Evolutionary conservation across 495 filamentous ascomycete genomes (phyloP), one percentile per base, ranked within the genome.

Genomic region (Clavariopsis aquatica): DNA sequence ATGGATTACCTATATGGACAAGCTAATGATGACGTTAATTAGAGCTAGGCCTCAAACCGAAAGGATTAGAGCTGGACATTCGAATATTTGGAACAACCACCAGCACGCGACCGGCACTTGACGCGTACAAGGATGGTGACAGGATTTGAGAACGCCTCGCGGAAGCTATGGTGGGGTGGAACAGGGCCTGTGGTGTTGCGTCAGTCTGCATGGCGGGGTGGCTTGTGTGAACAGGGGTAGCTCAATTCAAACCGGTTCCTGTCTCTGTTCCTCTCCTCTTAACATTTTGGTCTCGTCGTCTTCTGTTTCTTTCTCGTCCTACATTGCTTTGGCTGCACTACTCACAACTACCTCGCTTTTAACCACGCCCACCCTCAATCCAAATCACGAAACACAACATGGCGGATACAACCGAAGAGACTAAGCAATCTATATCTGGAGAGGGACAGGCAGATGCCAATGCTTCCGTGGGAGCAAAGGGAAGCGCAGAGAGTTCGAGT

Each of bases 391-490:
- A 43, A 43, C 24, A 70, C 70, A 71, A 52, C 71, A 58, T 70
- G 65, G 61, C 68, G 45, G 70, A 73, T 49, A 69, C 74, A 34
- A 61, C 56, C 53, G 68, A 72, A 55, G 71, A 76, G 58, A 67
- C 52, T 34, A 68, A 74, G 62, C 72, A 73, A 57, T 73, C 72
- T 61, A 70, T 74, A 51, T 59, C 65, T 17, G 65, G 57, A 69
- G 75, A 75, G 65, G 75, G 74, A 45, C 46, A 68, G 49, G 75
- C 75, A 49, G 64, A 69, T 57, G 74, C 67, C 46, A 60, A 56
- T 57, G 73, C 68, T 34, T 67, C 67, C 23, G 66, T 75, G 15
- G 68, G 69, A 36, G 70, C 41, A 24, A 63, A 66, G 29, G 67
- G 66, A 29, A 58, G 61, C 54, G 60, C 73, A 24, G 57, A 72